Percentiles rank a stretch among this genome's conserved stretches.
Evolutionary conservation across 2,329 filamentous ascomycete species (phyloP).

Genomic region (Trichoderma oligosporum): DNA sequence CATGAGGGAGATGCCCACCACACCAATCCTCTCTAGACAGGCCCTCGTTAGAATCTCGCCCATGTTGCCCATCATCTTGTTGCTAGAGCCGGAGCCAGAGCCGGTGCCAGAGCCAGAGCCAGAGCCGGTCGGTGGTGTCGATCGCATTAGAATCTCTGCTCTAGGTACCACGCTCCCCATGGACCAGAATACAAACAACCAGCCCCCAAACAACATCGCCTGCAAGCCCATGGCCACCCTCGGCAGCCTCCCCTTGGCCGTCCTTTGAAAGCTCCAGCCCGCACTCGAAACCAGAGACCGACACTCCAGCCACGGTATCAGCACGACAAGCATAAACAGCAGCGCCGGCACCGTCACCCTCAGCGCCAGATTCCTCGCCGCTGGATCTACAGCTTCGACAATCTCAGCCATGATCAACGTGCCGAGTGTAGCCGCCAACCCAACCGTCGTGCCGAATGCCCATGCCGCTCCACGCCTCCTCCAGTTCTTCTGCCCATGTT

Average conservation of each 20-base stretch:
- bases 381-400: constrained; percentile 65
- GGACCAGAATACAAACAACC: constrained; percentile 75
- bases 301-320: constrained; percentile 77
- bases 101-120: too few relatives aligned
- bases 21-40: constrained; percentile 67
- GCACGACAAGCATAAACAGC: constrained; percentile 66
- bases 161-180: constrained; percentile 60
- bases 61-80: background rate
- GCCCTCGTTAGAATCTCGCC: constrained; percentile 45
- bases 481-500: constrained; percentile 52
- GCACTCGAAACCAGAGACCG: constrained; percentile 57
- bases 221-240: constrained; percentile 63
- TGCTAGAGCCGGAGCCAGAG: too few relatives aligned
- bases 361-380: constrained; percentile 64
- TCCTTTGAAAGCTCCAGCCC: constrained; percentile 61
- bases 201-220: constrained; percentile 57
- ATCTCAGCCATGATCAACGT: constrained; percentile 83
- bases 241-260: constrained; percentile 52
- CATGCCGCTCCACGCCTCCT: constrained; percentile 53
- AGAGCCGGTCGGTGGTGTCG: constrained; percentile 17
- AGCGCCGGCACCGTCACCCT: constrained; percentile 66
- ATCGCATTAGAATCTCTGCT: constrained; percentile 7
- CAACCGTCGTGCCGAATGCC: constrained; percentile 74
- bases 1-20: constrained; percentile 84
- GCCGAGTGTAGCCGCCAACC: constrained; percentile 70